Evolutionary conservation across 257 asterid genomes (phyloP).

Genomic region (Euphrasia confusa): DNA sequence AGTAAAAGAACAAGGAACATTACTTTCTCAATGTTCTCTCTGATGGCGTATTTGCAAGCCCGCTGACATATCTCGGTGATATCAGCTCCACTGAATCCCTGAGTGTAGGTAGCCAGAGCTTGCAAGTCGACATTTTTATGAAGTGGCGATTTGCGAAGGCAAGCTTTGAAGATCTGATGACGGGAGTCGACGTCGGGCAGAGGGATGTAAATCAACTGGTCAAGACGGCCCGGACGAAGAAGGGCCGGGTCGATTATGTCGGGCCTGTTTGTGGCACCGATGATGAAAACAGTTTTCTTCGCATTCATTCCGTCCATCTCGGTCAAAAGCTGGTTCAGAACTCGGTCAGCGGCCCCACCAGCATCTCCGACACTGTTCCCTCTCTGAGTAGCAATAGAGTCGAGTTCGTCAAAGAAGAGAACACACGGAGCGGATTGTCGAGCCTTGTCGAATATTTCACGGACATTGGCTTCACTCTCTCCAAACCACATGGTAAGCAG

Average conservation of each 20-base stretch:
- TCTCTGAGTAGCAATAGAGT: slow-evolving; percentile 67
- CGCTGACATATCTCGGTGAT: slow-evolving; percentile 63
- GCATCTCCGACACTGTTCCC: slow-evolving; percentile 59
- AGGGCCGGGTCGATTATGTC: slow-evolving; percentile 61
- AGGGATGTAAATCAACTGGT: slow-evolving; percentile 58
- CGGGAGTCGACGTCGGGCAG: slow-evolving; percentile 64
- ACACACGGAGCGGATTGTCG: slow-evolving; percentile 66
- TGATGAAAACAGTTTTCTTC: slow-evolving; percentile 54
- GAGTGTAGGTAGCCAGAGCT: slow-evolving; percentile 57
- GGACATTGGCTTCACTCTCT: slow-evolving; percentile 69
- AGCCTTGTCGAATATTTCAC: slow-evolving; percentile 65
- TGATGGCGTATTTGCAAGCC: slow-evolving; percentile 55
- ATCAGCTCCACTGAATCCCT: slow-evolving; percentile 64
- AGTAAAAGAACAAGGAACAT: background rate
- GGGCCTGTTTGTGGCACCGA: slow-evolving; percentile 65
- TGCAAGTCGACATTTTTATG: slow-evolving; percentile 44
- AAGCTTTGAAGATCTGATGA: slow-evolving; percentile 52
- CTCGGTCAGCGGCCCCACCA: slow-evolving; percentile 64
- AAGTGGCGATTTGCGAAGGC: slow-evolving; percentile 60
- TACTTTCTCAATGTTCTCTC: slow-evolving; percentile 57
- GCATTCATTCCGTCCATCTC: slow-evolving; percentile 72
- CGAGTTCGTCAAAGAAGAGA: slow-evolving; percentile 64
- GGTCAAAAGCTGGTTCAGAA: slow-evolving; percentile 56
- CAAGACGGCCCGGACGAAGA: slow-evolving; percentile 67
- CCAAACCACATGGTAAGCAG: slow-evolving; percentile 73